A percentile compares a stretch with the other conserved stretches of the same genome.
Evolutionary conservation across 2,329 filamentous ascomycete species (phyloP).

Genomic region (Lachnellula cervina): DNA sequence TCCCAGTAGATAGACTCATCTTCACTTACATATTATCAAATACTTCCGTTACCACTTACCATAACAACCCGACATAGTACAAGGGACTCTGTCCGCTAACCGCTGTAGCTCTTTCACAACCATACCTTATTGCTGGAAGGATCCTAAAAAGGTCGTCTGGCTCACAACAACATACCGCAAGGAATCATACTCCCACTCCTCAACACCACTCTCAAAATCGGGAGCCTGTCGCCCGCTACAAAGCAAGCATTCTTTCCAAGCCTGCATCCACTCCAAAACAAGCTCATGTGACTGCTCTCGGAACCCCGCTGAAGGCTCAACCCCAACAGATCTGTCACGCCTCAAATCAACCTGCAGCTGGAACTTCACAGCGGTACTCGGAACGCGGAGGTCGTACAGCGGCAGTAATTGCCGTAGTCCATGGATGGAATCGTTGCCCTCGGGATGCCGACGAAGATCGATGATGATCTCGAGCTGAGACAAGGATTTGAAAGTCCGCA

Average conservation of each 20-base stretch:
- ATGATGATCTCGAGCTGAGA: neutral
- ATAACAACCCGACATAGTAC: no score
- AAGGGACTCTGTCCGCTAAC: no score
- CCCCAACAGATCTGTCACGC: neutral
- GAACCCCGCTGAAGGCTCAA: no score
- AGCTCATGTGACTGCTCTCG: neutral
- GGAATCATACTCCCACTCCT: neutral
- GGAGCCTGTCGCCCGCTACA: neutral
- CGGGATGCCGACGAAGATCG: neutral
- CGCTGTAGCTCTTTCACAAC: no score
- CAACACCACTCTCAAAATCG: neutral
- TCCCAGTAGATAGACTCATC: no score
- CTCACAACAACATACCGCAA: no score
- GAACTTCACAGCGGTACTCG: neutral
- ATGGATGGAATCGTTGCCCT: neutral
- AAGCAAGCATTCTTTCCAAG: neutral
- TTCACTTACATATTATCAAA: no score
- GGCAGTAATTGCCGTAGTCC: neutral
- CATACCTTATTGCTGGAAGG: no score
- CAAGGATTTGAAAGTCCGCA: neutral
- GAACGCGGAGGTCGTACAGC: neutral
- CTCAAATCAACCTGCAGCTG: neutral
- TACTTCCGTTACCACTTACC: no score
- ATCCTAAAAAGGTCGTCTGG: no score
- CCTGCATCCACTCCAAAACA: neutral